Percentiles rank a stretch among this genome's conserved stretches.
These are phyloP conservation scores for Cladosporium sp. DNA, from an alignment of 2,329 filamentous ascomycete species.

Conservation along the genomic window DNA sequence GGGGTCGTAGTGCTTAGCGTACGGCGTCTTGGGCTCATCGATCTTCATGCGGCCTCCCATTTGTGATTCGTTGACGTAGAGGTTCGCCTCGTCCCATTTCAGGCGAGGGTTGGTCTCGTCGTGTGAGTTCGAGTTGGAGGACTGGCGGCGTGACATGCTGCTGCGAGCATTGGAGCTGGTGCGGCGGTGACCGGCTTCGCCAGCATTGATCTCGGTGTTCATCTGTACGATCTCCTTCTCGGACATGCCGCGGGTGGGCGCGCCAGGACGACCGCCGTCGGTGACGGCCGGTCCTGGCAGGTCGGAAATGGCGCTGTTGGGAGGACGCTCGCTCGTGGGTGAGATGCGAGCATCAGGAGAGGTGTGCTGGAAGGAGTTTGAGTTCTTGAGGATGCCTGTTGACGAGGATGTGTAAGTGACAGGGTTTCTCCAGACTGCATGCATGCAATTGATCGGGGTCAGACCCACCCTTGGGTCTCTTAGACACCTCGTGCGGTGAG, in stretches of 20 bases:
- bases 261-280: slow-evolving; percentile 35
- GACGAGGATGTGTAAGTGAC: slow-evolving; percentile 3
- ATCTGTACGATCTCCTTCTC: slow-evolving; percentile 88
- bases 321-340: slow-evolving; percentile 37
- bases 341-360: slow-evolving; percentile 44
- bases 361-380: slow-evolving; percentile 59
- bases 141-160: slow-evolving; percentile 69
- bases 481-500: slow-evolving; percentile 30
- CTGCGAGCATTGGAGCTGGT: slow-evolving; percentile 73
- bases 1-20: slow-evolving; percentile 87
- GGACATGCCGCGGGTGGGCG: slow-evolving; percentile 50
- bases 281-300: slow-evolving; percentile 29
- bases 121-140: slow-evolving; percentile 42
- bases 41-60: slow-evolving; percentile 98
- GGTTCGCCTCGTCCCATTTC: slow-evolving; percentile 98
- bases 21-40: slow-evolving; percentile 96
- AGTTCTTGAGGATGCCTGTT: slow-evolving; percentile 90
- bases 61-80: slow-evolving; percentile 95
- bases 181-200: slow-evolving; percentile 66
- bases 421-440: neutral
- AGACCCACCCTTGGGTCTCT: slow-evolving; percentile 42
- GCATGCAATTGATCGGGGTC: neutral
- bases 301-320: slow-evolving; percentile 6
- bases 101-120: slow-evolving; percentile 59
- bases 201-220: slow-evolving; percentile 93